These are phyloP conservation scores for Stagonosporopsis vannaccii DNA, from an alignment of 2,329 filamentous ascomycete genomes.

Conservation along the genomic window DNA sequence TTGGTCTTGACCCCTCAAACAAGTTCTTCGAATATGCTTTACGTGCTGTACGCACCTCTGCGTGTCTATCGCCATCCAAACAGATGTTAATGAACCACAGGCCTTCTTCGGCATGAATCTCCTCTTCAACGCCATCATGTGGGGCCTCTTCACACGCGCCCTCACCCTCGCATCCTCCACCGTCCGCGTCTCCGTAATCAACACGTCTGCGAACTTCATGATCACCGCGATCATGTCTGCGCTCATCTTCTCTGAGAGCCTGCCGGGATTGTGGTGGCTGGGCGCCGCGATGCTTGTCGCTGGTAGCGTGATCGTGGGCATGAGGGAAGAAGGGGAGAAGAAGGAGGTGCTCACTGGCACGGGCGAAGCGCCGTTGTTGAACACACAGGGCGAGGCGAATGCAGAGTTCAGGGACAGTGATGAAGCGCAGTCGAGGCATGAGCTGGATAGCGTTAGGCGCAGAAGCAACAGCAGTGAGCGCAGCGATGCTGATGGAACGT, in stretches of 20 bases:
- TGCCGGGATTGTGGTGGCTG: conserved; percentile 79
- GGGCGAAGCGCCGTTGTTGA: conserved; percentile 32
- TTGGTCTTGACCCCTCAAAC: conserved; percentile 57
- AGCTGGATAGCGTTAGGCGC: conserved; percentile 39
- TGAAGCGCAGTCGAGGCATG: conserved; percentile 32
- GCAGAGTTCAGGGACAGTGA: conserved; percentile 50
- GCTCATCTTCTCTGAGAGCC: conserved; percentile 72
- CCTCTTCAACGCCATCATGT: conserved; percentile 81
- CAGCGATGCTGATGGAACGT: conserved; percentile 42
- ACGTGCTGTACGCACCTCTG: conserved; percentile 51
- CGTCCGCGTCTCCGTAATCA: conserved; percentile 81
- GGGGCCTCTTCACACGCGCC: conserved; percentile 81
- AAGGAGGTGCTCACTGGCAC: conserved; percentile 37
- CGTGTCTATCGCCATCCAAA: not conserved
- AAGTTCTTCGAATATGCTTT: conserved; percentile 59
- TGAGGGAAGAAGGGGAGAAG: conserved; percentile 64
- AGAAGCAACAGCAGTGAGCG: conserved; percentile 14
- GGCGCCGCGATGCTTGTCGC: conserved; percentile 75
- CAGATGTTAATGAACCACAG: conserved; percentile 49
- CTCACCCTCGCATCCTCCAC: conserved; percentile 77
- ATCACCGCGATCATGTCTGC: conserved; percentile 76
- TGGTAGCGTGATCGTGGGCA: conserved; percentile 79
- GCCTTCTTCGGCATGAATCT: conserved; percentile 79
- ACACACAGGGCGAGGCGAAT: conserved; percentile 24
- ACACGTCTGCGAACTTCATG: conserved; percentile 83